A percentile compares a stretch with the other conserved stretches of the same genome.
Conservation (phyloP, 495 filamentous ascomycete species). For the Neurospora hispaniola region DNA sequence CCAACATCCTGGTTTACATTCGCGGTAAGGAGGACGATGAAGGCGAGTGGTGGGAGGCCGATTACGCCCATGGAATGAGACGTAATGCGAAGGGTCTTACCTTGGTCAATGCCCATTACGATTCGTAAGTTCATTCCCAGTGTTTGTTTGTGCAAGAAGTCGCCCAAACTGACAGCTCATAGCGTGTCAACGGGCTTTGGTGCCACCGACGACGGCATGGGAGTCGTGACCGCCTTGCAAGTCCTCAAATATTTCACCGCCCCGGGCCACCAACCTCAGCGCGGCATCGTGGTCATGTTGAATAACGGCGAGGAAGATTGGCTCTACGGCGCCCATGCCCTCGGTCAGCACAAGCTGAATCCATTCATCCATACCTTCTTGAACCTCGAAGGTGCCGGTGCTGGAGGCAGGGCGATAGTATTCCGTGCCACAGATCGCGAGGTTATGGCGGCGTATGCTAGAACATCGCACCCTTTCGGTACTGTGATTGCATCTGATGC, state of each 20-base stretch:
- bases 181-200: constrained; percentile 83
- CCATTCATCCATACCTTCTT: constrained; percentile 73
- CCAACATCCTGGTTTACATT: constrained; percentile 87
- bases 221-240: constrained; percentile 76
- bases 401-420: constrained; percentile 76
- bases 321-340: constrained; percentile 82
- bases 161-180: constrained; percentile 6
- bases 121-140: constrained; percentile 33
- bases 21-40: constrained; percentile 63
- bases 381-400: constrained; percentile 91
- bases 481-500: constrained; percentile 72
- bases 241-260: constrained; percentile 81
- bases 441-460: constrained; percentile 68
- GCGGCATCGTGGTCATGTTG: constrained; percentile 72
- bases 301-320: constrained; percentile 97
- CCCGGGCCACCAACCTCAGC: constrained; percentile 60
- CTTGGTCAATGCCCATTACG: constrained; percentile 91
- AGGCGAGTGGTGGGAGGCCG: constrained; percentile 52
- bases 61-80: constrained; percentile 26
- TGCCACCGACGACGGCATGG: constrained; percentile 89
- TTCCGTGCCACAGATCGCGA: constrained; percentile 83
- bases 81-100: constrained; percentile 60
- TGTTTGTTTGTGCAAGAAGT: background rate
- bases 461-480: constrained; percentile 66
- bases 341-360: constrained; percentile 68